Base-by-base conservation (phyloP, 495 filamentous ascomycete genomes). In the Parachaetomium inaequale region DNA sequence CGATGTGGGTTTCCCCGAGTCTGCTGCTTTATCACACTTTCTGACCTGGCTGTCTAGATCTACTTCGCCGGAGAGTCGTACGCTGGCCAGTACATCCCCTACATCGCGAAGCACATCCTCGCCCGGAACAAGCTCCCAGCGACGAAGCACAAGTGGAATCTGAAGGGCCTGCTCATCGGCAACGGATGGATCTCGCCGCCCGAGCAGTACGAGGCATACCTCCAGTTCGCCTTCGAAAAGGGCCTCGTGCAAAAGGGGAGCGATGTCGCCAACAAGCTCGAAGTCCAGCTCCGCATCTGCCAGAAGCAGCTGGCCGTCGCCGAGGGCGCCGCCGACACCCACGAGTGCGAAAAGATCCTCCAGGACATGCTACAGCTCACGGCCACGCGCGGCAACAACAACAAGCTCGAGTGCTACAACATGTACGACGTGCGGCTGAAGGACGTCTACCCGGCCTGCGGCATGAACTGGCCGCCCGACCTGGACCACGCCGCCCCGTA, bases 21-120 rank as follows among this genome's bases (percentile, higher is more conserved):
- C 7, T 38, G 7, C 19, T 31, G 15, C n/a, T 7, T 46, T 43
- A 7, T 55, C 21, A 11, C 23, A 1, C 58, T 12, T 19, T 52
- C 38, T 52, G 61, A 55, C 61, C 43, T 78, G 50, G n/a, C 56
- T 14, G 28, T 40, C 47, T 66, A 98, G 94, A 77, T 98, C 29
- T 98, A 97, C 72, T 76, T 98, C 54, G 88, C 93, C 0, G 94
- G 94, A 23, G 94, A 98, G 76, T 98, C 94, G 2, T 98, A 93
- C 69, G 95, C 94, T 34, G 94, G 94, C 34, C 95, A 98, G 73
- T 87, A 98, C 76, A 98, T 98, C 58, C 94, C 94, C 15, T 96
- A 98, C 71, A 93, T 98, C 61, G 90, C 95, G 10, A 85, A 87
- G 62, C 89, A 87, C 25, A 94, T 98, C 49, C 81, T 96, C 53